A percentile compares a stretch with the other conserved stretches of the same genome.
Evolutionary conservation across 2,329 filamentous ascomycete genomes (phyloP).

Genomic region (Fragosphaeria purpurea): DNA sequence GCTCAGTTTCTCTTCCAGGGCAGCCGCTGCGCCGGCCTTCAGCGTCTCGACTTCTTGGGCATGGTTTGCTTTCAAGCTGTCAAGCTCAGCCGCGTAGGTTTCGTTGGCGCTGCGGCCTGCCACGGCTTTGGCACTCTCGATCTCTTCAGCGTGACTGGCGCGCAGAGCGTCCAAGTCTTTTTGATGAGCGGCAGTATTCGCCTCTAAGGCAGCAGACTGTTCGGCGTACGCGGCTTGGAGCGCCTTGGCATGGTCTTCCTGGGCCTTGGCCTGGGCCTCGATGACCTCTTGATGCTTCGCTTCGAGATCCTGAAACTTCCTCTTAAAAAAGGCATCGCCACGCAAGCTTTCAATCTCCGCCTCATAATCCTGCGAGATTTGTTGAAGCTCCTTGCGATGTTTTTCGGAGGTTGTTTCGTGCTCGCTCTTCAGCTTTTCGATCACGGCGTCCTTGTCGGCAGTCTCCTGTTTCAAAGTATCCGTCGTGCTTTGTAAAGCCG

Average conservation of each 20-base stretch:
- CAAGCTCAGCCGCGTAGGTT: conserved; percentile 38
- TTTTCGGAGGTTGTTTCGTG: conserved; percentile 31
- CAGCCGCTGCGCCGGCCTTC: conserved; percentile 18
- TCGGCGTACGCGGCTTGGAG: conserved; percentile 33
- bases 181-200: conserved; percentile 43
- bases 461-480: conserved; percentile 36
- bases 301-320: conserved; percentile 52
- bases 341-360: conserved; percentile 54
- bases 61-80: conserved; percentile 44
- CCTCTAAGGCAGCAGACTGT: conserved; percentile 36
- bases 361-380: conserved; percentile 51
- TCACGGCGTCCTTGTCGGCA: conserved; percentile 36
- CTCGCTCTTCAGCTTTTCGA: conserved; percentile 41
- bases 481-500: conserved; percentile 39
- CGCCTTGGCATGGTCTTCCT: conserved; percentile 30
- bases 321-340: conserved; percentile 54
- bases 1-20: conserved; percentile 24
- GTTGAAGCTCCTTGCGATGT: conserved; percentile 48
- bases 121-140: conserved; percentile 45
- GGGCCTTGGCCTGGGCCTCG: conserved; percentile 17
- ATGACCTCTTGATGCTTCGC: conserved; percentile 41
- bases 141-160: conserved; percentile 47
- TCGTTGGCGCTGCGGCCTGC: conserved; percentile 40
- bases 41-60: conserved; percentile 30
- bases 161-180: conserved; percentile 44